These are phyloP conservation scores for Candida verbasci DNA, from an alignment of 805 yeast species.

Conservation along the genomic window DNA sequence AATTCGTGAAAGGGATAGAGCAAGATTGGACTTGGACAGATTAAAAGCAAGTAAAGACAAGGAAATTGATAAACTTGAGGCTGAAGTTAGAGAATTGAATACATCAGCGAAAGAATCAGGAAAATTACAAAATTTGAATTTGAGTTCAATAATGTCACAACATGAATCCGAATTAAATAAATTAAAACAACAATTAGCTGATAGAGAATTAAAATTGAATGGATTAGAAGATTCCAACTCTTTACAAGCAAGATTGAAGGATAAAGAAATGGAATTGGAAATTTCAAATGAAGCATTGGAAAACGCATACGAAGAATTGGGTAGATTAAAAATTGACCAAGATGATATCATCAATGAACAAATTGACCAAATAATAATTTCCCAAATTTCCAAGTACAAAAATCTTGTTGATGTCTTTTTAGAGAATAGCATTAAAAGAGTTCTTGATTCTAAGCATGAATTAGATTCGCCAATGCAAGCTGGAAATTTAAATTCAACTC, in stretches of 20 bases:
- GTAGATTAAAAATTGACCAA: slow-evolving; percentile 44
- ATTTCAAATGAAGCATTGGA: slow-evolving; percentile 77
- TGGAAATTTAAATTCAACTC: slow-evolving; percentile 73
- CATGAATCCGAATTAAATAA: slow-evolving; percentile 61
- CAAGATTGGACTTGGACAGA: slow-evolving; percentile 76
- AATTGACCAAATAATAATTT: slow-evolving; percentile 48
- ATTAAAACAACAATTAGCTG: slow-evolving; percentile 44
- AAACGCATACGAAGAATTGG: slow-evolving; percentile 58
- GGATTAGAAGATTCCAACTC: slow-evolving; percentile 20
- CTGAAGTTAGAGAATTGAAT: slow-evolving; percentile 59
- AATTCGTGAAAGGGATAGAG: slow-evolving; percentile 85
- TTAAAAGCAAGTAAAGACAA: slow-evolving; percentile 58
- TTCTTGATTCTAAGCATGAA: slow-evolving; percentile 69
- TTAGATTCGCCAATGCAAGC: slow-evolving; percentile 78
- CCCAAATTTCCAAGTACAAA: slow-evolving; percentile 46
- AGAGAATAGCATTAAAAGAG: slow-evolving; percentile 60
- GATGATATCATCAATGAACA: slow-evolving; percentile 55
- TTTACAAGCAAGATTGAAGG: slow-evolving; percentile 47
- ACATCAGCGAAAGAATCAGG: slow-evolving; percentile 57
- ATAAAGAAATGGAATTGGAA: slow-evolving; percentile 74
- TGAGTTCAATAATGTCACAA: slow-evolving; percentile 53
- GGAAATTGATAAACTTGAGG: slow-evolving; percentile 60
- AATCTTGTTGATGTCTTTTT: slow-evolving; percentile 66
- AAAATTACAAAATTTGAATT: slow-evolving; percentile 58
- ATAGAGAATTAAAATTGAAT: slow-evolving; percentile 9